A percentile compares a stretch with the other conserved stretches of the same genome.
phyloP scores from a whole-genome alignment of 371 early-diverging fungal species.

The Mucor mucedo region DNA sequence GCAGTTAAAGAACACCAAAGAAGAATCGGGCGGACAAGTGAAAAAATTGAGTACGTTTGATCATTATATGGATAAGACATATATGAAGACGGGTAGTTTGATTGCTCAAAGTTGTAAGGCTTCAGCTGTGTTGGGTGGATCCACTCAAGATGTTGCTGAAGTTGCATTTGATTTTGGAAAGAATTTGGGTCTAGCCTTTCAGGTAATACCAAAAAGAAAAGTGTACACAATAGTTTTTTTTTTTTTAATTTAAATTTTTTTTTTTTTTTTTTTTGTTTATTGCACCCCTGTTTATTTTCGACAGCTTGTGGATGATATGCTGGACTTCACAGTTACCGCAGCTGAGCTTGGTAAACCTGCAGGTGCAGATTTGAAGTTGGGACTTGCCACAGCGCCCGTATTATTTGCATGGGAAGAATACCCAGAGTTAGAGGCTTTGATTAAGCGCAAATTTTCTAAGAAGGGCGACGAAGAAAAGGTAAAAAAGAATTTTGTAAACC shows the following conservation, averaged over 20 bases:
- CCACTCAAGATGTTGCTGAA: slow-evolving; percentile 70
- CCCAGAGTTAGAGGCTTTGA: slow-evolving; percentile 83
- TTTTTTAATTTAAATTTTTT: too few relatives aligned
- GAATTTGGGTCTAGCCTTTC: slow-evolving; percentile 92
- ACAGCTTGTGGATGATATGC: slow-evolving; percentile 91
- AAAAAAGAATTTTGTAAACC: background rate
- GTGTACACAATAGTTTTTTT: background rate
- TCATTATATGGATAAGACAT: slow-evolving; percentile 93
- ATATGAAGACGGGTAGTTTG: slow-evolving; percentile 94
- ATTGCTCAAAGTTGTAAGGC: slow-evolving; percentile 94
- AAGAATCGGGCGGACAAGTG: slow-evolving; percentile 28
- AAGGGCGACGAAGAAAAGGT: slow-evolving; percentile 35
- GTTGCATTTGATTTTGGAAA: slow-evolving; percentile 85
- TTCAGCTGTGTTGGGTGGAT: slow-evolving; percentile 86
- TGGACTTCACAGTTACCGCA: slow-evolving; percentile 85
- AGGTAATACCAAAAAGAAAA: slow-evolving; percentile 56
- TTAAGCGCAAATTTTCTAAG: slow-evolving; percentile 83
- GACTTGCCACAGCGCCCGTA: slow-evolving; percentile 83
- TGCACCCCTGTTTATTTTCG: slow-evolving; percentile 6
- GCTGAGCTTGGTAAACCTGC: slow-evolving; percentile 81
- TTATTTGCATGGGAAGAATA: slow-evolving; percentile 91
- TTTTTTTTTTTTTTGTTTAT: background rate
- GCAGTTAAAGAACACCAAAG: slow-evolving; percentile 83
- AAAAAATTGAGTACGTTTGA: slow-evolving; percentile 43
- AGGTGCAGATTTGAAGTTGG: slow-evolving; percentile 16